Evolutionary conservation across 2,329 filamentous ascomycete genomes (phyloP), one percentile per base, ranked within the genome.

Genomic region (Leptographium radiaticola): DNA sequence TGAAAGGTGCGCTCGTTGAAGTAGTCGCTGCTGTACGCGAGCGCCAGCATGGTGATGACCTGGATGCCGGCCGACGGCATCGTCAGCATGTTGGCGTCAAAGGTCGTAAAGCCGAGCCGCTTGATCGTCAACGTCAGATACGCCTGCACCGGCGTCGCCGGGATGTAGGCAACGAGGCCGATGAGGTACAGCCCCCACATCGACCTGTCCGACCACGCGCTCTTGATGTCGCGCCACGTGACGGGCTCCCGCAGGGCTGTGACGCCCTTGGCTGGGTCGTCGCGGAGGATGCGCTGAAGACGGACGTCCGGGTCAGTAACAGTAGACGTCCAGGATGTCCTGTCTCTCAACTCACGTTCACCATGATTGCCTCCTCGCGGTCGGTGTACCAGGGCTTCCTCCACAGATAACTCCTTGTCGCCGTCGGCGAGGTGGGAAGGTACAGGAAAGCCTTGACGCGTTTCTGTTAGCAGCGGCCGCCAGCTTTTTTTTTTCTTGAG

Each of bases 281-380:
- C 75, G 38, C 75, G 71, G 13, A 77, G 66, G 12, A 77, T 70
- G 8, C 74, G 70, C 62, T 71, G 47, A 15, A 44, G 2, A 42
- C 15, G 4, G 7, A 20, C 20, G 8, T 36, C 11, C 42, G 11
- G 57, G 55, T 52, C 18, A n/a, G 36, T 15, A 33, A 20, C 40
- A 20, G 40, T 42, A 1, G 16, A 42, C 40, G n/a, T 18, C 16
- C 16, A n/a, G 40, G 40, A 39, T 16, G 38, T 39, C 12, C 13
- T 39, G 38, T 16, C 13, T 39, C 20, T 25, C 25, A 46, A 45
- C 60, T 54, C 46, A 64, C 60, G 62, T 86, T 87, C 18, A 84
- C 75, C 75, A 87, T 80, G 61, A 87, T 86, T 54, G 79, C 76
- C 61, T 87, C 83, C 62, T 87, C 80, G 2, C 72, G 72, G 62